Conservation (phyloP, 2,329 filamentous ascomycete species). For the Aspergillus sp. region DNA sequence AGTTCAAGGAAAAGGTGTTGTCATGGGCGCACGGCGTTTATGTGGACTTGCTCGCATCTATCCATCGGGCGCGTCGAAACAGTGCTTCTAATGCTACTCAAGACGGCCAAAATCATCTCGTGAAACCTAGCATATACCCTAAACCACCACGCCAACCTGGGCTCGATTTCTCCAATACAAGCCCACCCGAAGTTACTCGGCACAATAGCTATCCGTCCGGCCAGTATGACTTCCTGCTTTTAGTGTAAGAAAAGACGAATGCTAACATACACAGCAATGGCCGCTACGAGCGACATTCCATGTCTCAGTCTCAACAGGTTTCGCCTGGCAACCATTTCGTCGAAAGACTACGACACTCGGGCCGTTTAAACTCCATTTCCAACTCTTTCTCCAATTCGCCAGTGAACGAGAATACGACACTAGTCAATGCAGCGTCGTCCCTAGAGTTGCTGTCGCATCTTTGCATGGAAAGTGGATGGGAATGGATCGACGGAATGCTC, state of each 20-base stretch:
- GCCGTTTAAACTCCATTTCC: conserved; percentile 35
- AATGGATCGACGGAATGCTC: conserved; percentile 92
- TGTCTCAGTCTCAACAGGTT: conserved; percentile 32
- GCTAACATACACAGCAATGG: conserved; percentile 20
- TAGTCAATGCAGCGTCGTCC: conserved; percentile 66
- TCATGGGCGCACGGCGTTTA: conserved; percentile 74
- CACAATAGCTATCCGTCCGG: conserved; percentile 44
- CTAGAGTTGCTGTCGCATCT: conserved; percentile 73
- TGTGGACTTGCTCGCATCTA: conserved; percentile 68
- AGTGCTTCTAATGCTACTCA: conserved; percentile 52
- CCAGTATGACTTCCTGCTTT: conserved; percentile 36
- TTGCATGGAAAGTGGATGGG: conserved; percentile 80
- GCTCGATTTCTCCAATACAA: conserved; percentile 52
- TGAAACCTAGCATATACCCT: conserved; percentile 64
- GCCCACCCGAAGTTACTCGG: conserved; percentile 30
- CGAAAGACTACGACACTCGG: conserved; percentile 38
- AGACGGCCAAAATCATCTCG: conserved; percentile 46
- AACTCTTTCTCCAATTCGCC: conserved; percentile 37
- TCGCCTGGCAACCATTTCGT: conserved; percentile 34
- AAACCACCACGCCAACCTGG: conserved; percentile 63
- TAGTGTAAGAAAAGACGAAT: conserved; percentile 23
- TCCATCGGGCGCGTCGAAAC: conserved; percentile 59
- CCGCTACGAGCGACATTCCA: conserved; percentile 31
- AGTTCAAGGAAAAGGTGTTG: conserved; percentile 71
- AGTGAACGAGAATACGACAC: conserved; percentile 47